Evolutionary conservation across 495 filamentous ascomycete species (phyloP).

Genomic region (Talaromyces trachyspermus): DNA sequence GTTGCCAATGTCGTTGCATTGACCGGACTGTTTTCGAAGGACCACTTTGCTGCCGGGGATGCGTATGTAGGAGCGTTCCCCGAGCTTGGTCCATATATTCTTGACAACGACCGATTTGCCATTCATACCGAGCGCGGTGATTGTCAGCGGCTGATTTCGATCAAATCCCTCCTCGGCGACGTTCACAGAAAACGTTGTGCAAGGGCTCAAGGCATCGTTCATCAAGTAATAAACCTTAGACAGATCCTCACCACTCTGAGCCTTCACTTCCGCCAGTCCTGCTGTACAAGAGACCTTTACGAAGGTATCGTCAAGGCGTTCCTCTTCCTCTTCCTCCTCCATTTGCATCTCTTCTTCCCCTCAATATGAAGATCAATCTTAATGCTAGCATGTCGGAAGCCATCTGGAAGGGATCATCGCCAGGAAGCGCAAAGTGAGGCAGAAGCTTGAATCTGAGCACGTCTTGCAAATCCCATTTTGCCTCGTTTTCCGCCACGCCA

Average conservation of each 20-base stretch:
- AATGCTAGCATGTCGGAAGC: slow-evolving; percentile 2
- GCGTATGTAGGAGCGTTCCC: slow-evolving; percentile 4
- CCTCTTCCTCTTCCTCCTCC: background rate
- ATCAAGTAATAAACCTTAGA: background rate
- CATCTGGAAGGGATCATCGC: slow-evolving; percentile 14
- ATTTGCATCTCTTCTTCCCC: no score
- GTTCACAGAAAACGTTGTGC: background rate
- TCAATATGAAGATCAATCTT: no score
- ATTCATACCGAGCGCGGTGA: slow-evolving; percentile 2
- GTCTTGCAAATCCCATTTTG: slow-evolving; percentile 30
- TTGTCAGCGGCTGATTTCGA: slow-evolving; percentile 11
- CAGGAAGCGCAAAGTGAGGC: slow-evolving; percentile 28
- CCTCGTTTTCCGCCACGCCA: slow-evolving; percentile 13
- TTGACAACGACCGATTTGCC: slow-evolving; percentile 8
- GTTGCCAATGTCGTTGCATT: background rate
- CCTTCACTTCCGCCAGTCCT: background rate
- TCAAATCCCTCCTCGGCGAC: slow-evolving; percentile 8
- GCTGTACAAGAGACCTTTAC: slow-evolving; percentile 9
- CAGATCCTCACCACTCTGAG: background rate
- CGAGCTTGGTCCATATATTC: slow-evolving; percentile 20
- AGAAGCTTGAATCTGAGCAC: slow-evolving; percentile 23
- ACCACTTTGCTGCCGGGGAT: slow-evolving; percentile 14
- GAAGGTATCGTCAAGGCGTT: background rate
- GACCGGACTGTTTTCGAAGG: slow-evolving; percentile 15
- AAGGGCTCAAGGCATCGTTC: background rate